These are phyloP conservation scores for Daldinia concentrica DNA, from an alignment of 495 filamentous ascomycete genomes.

Conservation along the genomic window DNA sequence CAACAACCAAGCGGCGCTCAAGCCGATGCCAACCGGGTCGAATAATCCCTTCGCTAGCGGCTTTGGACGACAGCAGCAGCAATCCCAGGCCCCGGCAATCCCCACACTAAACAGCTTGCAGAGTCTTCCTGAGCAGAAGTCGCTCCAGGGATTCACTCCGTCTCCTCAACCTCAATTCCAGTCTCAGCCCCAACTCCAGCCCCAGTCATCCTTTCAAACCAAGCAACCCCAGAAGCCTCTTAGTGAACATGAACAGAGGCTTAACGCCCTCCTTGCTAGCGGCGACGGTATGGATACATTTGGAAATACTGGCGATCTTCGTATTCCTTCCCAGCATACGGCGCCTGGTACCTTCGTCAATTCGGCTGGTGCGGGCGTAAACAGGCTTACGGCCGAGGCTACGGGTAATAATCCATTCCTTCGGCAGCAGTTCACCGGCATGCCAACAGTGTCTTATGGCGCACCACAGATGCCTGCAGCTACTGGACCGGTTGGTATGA, in stretches of 20 bases:
- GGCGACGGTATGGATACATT: constrained; percentile 97
- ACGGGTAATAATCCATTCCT: constrained; percentile 96
- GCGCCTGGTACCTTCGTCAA: constrained; percentile 98
- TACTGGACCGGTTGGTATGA: constrained; percentile 71
- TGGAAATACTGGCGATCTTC: constrained; percentile 91
- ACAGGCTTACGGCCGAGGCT: constrained; percentile 71
- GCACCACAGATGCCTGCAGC: constrained; percentile 74
- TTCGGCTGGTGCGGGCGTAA: constrained; percentile 81
- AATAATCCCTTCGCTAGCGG: constrained; percentile 91
- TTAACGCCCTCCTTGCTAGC: constrained; percentile 86
- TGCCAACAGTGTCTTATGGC: constrained; percentile 69
- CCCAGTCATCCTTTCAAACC: constrained; percentile 51
- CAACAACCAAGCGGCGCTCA: constrained; percentile 55
- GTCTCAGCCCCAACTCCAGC: constrained; percentile 21
- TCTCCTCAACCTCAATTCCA: constrained; percentile 39
- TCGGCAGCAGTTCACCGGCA: constrained; percentile 78
- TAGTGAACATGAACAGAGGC: constrained; percentile 81
- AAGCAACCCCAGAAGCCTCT: constrained; percentile 63
- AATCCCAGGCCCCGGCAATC: constrained; percentile 59
- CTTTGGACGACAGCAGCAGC: constrained; percentile 58
- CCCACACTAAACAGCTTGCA: constrained; percentile 64
- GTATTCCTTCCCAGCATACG: constrained; percentile 96
- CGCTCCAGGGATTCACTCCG: constrained; percentile 61
- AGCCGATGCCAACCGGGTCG: constrained; percentile 82
- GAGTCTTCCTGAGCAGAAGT: constrained; percentile 75